A percentile compares a stretch with the other conserved stretches of the same genome.
phyloP scores from a whole-genome alignment of 1,284 basidiomycete species.

The Athelia sp. region DNA sequence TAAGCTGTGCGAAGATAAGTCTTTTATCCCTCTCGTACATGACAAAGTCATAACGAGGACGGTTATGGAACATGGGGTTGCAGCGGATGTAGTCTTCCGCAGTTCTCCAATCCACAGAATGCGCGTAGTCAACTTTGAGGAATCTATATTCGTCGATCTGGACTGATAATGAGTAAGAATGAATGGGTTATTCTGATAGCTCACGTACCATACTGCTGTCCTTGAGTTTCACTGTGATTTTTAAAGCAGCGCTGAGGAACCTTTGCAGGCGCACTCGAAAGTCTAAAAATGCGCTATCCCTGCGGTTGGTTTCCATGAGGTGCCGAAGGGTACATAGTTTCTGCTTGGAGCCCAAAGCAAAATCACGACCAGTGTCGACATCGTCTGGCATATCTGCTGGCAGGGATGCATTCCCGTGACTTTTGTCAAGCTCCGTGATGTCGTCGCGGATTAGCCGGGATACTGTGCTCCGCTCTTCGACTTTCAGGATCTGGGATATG shows the following conservation, averaged over 20 bases:
- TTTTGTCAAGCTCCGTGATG: slow-evolving; percentile 13
- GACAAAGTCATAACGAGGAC: slow-evolving; percentile 23
- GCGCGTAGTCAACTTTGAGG: slow-evolving; percentile 23
- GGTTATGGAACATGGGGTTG: slow-evolving; percentile 22
- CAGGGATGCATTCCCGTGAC: neutral
- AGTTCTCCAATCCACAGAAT: slow-evolving; percentile 18
- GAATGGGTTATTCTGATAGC: neutral
- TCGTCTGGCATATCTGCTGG: no score
- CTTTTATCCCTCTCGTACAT: slow-evolving; percentile 15
- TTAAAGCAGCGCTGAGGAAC: slow-evolving; percentile 14
- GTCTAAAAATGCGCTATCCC: slow-evolving; percentile 11
- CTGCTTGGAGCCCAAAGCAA: no score
- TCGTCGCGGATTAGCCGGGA: slow-evolving; percentile 10
- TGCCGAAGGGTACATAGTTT: neutral
- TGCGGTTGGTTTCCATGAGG: neutral
- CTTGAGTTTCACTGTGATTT: slow-evolving; percentile 8
- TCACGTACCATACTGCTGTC: slow-evolving; percentile 1
- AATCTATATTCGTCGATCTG: slow-evolving; percentile 20
- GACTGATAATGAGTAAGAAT: neutral
- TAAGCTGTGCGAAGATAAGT: slow-evolving; percentile 20
- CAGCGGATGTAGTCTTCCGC: slow-evolving; percentile 21
- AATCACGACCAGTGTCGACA: no score
- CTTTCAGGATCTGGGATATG: slow-evolving; percentile 17
- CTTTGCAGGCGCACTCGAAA: slow-evolving; percentile 17
- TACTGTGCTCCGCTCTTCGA: slow-evolving; percentile 15